A percentile compares a stretch with the other conserved stretches of the same genome.
Conservation (phyloP, 73 alveolate genomes). For the Breviolum minutum region DNA sequence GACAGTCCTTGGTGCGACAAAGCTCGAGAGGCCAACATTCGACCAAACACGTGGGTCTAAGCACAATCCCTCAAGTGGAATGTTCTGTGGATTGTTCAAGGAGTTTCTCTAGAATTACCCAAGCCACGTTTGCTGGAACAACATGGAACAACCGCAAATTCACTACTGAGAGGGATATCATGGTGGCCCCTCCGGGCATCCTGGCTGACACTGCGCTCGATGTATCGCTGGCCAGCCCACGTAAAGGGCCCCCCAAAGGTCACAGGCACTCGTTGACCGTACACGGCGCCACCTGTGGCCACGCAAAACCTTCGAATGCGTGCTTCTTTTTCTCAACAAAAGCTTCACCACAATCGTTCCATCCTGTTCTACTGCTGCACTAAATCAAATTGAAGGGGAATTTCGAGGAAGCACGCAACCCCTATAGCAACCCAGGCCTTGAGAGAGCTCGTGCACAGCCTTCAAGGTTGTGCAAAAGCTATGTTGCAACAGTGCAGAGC, state of each 20-base stretch:
- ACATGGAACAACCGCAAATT: background rate
- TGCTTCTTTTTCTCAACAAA: no score
- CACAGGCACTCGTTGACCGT: conserved; percentile 85
- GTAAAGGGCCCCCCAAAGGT: conserved; percentile 74
- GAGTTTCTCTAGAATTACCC: background rate
- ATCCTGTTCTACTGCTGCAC: no score
- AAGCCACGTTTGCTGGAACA: no score
- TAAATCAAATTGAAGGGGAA: no score
- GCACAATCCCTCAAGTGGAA: no score
- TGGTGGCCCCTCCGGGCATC: background rate
- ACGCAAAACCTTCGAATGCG: background rate
- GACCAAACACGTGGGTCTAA: no score
- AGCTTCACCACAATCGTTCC: no score
- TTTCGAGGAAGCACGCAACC: no score
- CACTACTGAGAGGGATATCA: background rate
- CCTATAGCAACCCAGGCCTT: background rate
- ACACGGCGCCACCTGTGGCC: conserved; percentile 54
- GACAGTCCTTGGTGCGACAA: background rate
- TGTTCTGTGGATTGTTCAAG: background rate
- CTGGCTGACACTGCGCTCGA: conserved; percentile 67
- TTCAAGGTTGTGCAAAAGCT: background rate
- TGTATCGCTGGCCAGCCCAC: conserved; percentile 91
- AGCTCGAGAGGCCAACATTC: no score
- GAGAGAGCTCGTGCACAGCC: conserved; percentile 26
- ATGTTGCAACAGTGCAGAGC: no score